Conservation (phyloP, 192 early-diverging fungal species). For the Umbelopsis isabellina region DNA sequence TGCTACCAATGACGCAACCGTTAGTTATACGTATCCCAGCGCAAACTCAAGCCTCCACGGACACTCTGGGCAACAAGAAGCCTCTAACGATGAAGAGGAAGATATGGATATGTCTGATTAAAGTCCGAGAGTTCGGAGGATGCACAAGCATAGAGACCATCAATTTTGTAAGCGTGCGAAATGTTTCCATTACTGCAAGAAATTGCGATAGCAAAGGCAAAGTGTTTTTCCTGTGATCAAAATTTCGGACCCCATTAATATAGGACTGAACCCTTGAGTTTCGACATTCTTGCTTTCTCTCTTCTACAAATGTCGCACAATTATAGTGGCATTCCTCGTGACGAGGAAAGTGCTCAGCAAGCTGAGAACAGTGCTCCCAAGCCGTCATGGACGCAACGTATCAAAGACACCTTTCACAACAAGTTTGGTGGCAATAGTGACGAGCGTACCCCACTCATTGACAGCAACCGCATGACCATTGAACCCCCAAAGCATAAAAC, state of each 20-base stretch:
- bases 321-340: slow-evolving; percentile 13
- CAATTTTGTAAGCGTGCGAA: slow-evolving; percentile 21
- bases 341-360: slow-evolving; percentile 17
- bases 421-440: slow-evolving; percentile 1
- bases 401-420: not conserved
- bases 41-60: not conserved
- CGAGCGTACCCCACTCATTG: slow-evolving; percentile 26
- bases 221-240: slow-evolving; percentile 12
- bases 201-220: slow-evolving; percentile 14
- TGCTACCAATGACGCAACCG: not conserved
- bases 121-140: slow-evolving; percentile 21
- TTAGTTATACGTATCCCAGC: not conserved
- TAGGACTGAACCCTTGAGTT: not conserved
- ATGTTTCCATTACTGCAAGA: slow-evolving; percentile 5
- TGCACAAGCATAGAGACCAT: slow-evolving; percentile 5
- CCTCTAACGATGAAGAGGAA: not conserved
- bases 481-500: slow-evolving; percentile 28
- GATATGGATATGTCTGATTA: slow-evolving; percentile 21
- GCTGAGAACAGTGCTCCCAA: not conserved
- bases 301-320: slow-evolving; percentile 7
- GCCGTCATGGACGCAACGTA: slow-evolving; percentile 8
- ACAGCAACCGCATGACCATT: slow-evolving; percentile 25
- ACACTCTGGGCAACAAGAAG: not conserved
- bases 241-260: slow-evolving; percentile 7
- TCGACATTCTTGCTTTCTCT: not conserved